Evolutionary conservation across 164 flowering plant species (phyloP), one percentile per base, ranked within the genome.

Genomic region (Cinnamomum micranthum): DNA sequence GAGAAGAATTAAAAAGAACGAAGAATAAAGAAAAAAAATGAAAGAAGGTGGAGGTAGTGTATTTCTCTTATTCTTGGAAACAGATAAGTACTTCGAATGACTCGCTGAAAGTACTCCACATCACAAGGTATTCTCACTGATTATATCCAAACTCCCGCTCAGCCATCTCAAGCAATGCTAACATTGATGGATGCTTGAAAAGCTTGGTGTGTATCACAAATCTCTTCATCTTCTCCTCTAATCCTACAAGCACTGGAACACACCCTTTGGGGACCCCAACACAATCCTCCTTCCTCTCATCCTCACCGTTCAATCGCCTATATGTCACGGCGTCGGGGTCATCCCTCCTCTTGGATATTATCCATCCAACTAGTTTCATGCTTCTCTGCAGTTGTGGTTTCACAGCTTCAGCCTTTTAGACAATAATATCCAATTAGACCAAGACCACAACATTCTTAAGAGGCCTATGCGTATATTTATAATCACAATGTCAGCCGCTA

Each of bases 111-210:
- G n/a, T n/a, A n/a, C n/a, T n/a, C n/a, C n/a, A n/a, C n/a, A n/a
- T n/a, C n/a, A n/a, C n/a, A n/a, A n/a, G n/a, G n/a, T n/a, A n/a
- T n/a, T n/a, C n/a, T n/a, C n/a, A n/a, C 82, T 22, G 65, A 10
- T 69, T 28, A 23, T 76, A 77, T 6, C 79, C 79, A 50, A 52
- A 76, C 35, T 80, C 82, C 17, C 66, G 23, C 19, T 77, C 82
- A 0, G 77, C 72, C 28, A 55, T 50, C 72, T 77, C 76, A 11
- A 80, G 79, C 19, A 80, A 71, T 4, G 65, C 71, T 13, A 71
- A 69, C 11, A 80, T 17, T 28, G 12, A 55, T 2, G 79, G 77
- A 65, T 80, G 74, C 31, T 69, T 41, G 59, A 80, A 47, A 10
- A 80, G 71, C 77, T 74, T 80, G 55, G 77, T 71, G 11, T 67